phyloP scores from a whole-genome alignment of 352 stramenopile species.

The Phytophthora pinifolia region DNA sequence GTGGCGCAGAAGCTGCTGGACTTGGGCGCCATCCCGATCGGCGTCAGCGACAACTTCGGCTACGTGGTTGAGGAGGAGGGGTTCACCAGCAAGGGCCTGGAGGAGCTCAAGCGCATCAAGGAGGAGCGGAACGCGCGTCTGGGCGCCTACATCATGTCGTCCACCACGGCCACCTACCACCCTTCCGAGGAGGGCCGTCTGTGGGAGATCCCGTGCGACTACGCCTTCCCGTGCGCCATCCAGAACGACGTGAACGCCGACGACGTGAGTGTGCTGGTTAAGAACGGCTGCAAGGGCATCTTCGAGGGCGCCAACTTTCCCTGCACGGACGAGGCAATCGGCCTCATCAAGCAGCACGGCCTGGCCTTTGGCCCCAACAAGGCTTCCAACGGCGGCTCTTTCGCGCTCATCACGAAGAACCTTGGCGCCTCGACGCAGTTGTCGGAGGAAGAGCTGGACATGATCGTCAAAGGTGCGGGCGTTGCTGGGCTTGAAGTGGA shows the following conservation, averaged over 20 bases:
- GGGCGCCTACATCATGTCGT: conserved; percentile 89
- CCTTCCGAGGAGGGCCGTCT: conserved; percentile 70
- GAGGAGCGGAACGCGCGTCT: conserved; percentile 77
- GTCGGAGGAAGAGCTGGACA: conserved; percentile 60
- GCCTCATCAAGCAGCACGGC: conserved; percentile 82
- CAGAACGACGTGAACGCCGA: conserved; percentile 92
- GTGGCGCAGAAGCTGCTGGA: conserved; percentile 95
- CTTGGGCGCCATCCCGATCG: conserved; percentile 95
- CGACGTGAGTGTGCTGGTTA: conserved; percentile 68
- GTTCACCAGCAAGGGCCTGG: conserved; percentile 68
- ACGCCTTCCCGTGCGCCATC: conserved; percentile 96
- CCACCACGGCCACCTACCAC: conserved; percentile 86
- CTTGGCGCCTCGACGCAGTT: conserved; percentile 53
- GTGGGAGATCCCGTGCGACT: conserved; percentile 93
- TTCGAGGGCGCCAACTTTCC: conserved; percentile 89
- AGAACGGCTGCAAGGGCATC: conserved; percentile 89
- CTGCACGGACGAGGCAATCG: conserved; percentile 77
- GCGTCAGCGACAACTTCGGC: conserved; percentile 95
- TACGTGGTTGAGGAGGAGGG: conserved; percentile 95
- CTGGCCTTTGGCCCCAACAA: conserved; percentile 87
- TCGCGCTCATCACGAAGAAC: conserved; percentile 69
- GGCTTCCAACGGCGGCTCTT: conserved; percentile 76
- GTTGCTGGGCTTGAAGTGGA: not conserved
- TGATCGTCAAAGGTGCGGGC: conserved; percentile 69
- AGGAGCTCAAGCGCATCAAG: conserved; percentile 82